Conservation (phyloP, 371 early-diverging fungal species). For the Syncephalis plumigaleata region DNA sequence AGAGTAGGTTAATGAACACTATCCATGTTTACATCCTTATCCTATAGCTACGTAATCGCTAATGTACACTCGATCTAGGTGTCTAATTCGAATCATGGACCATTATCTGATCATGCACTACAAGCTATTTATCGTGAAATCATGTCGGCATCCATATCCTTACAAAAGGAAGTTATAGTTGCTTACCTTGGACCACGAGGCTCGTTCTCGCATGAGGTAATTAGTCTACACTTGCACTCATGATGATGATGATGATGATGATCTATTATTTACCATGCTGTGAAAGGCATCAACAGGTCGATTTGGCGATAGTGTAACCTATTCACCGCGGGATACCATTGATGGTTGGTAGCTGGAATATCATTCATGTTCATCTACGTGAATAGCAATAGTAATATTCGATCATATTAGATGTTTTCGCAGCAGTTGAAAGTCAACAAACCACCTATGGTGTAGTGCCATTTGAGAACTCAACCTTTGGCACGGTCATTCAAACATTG, state of each 20-base stretch:
- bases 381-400: no score
- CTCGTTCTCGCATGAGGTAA: slow-evolving; percentile 76
- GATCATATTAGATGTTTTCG: slow-evolving; percentile 40
- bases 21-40: background rate
- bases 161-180: slow-evolving; percentile 62
- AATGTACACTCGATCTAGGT: no score
- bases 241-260: background rate
- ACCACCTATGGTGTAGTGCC: slow-evolving; percentile 85
- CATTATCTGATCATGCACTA: slow-evolving; percentile 51
- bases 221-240: background rate
- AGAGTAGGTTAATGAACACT: slow-evolving; percentile 9
- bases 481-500: slow-evolving; percentile 67
- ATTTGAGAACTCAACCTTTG: slow-evolving; percentile 86
- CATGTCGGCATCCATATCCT: slow-evolving; percentile 79
- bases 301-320: slow-evolving; percentile 65
- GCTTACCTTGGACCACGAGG: slow-evolving; percentile 88
- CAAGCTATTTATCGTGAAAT: slow-evolving; percentile 80
- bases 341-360: slow-evolving; percentile 13
- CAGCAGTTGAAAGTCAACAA: slow-evolving; percentile 56
- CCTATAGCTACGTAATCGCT: no score
- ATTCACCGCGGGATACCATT: slow-evolving; percentile 46
- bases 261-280: background rate
- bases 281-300: slow-evolving; percentile 46
- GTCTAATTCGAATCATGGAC: slow-evolving; percentile 56
- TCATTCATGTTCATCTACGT: slow-evolving; percentile 4